Conservation (phyloP, 257 asterid genomes). For the Solanum virginianum region DNA sequence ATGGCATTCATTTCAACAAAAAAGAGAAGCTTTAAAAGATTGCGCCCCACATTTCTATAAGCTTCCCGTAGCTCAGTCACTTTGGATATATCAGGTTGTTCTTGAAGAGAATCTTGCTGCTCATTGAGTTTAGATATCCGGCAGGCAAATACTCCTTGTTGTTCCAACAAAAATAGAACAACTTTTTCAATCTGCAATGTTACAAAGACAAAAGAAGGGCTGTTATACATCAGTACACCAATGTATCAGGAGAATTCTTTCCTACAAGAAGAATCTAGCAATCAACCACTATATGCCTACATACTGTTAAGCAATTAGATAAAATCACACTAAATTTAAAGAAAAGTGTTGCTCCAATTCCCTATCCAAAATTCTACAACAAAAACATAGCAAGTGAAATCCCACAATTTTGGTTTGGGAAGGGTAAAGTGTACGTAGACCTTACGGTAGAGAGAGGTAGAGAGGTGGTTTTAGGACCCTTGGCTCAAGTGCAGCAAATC, state of each 20-base stretch:
- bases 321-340: background rate
- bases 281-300: background rate
- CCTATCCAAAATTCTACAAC: background rate
- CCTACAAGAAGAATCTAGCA: background rate
- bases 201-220: background rate
- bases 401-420: background rate
- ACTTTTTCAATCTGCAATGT: slow-evolving; percentile 70
- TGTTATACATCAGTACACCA: background rate
- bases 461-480: background rate
- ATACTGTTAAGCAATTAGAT: background rate
- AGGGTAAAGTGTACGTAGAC: background rate
- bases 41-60: slow-evolving; percentile 74
- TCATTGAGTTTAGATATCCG: slow-evolving; percentile 56
- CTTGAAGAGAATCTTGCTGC: slow-evolving; percentile 54
- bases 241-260: background rate
- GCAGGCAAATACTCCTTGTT: slow-evolving; percentile 78
- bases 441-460: background rate
- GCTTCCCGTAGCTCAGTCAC: slow-evolving; percentile 70
- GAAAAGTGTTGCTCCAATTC: background rate
- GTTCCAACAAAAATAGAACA: slow-evolving; percentile 85
- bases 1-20: slow-evolving; percentile 86
- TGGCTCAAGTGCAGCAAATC: background rate
- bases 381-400: background rate
- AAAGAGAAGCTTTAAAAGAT: slow-evolving; percentile 74
- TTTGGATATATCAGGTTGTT: slow-evolving; percentile 73